Conservation (phyloP, 805 yeast species). For the Saccharomycopsis guyanensis region DNA sequence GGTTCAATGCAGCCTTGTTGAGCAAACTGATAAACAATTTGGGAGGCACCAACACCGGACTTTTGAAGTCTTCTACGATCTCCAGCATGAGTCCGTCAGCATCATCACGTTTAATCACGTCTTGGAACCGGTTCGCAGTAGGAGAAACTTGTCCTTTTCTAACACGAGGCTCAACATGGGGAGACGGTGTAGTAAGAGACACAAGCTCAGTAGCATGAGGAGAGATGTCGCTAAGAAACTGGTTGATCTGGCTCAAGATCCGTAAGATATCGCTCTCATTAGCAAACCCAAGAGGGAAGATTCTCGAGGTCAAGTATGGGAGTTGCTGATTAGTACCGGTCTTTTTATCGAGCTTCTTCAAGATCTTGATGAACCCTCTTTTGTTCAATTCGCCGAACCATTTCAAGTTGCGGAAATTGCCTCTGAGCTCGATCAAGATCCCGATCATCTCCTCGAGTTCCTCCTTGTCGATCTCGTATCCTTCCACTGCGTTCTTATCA, state of each 20-base stretch:
- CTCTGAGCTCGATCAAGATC: slow-evolving; percentile 67
- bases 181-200: slow-evolving; percentile 8
- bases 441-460: slow-evolving; percentile 52
- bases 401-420: slow-evolving; percentile 71
- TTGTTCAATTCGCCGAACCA: slow-evolving; percentile 94
- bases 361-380: slow-evolving; percentile 80
- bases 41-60: slow-evolving; percentile 43
- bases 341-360: slow-evolving; percentile 87
- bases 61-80: slow-evolving; percentile 36
- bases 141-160: slow-evolving; percentile 11
- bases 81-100: slow-evolving; percentile 36
- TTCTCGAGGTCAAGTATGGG: slow-evolving; percentile 55
- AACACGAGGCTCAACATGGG: slow-evolving; percentile 6
- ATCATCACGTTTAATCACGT: slow-evolving; percentile 36
- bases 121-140: slow-evolving; percentile 13
- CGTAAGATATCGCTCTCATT: slow-evolving; percentile 54
- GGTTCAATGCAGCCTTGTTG: slow-evolving; percentile 54
- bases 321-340: slow-evolving; percentile 51
- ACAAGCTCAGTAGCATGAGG: slow-evolving; percentile 28
- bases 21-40: slow-evolving; percentile 53
- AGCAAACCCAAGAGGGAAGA: slow-evolving; percentile 70
- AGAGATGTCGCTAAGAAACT: slow-evolving; percentile 44
- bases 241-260: slow-evolving; percentile 46
- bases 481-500: slow-evolving; percentile 11
- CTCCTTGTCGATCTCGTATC: slow-evolving; percentile 38